Percentiles rank a stretch among this genome's conserved stretches.
These are phyloP conservation scores for Hermanozyma aechmeae DNA, from an alignment of 805 yeast species.

Conservation along the genomic window DNA sequence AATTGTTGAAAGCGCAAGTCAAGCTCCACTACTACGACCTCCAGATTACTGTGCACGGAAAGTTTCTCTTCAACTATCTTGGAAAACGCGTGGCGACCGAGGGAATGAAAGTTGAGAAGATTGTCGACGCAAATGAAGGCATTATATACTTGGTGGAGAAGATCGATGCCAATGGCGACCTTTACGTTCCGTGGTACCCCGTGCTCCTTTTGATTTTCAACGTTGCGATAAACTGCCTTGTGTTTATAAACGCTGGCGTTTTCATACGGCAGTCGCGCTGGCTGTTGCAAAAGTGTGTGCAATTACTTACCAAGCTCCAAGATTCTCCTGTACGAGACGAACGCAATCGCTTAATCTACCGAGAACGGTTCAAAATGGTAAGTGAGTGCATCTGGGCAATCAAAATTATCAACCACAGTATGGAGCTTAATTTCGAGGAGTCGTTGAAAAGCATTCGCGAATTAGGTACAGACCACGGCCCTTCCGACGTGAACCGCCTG, in stretches of 20 bases:
- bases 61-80: slow-evolving; percentile 19
- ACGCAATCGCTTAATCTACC: slow-evolving; percentile 19
- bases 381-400: slow-evolving; percentile 56
- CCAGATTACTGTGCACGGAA: slow-evolving; percentile 26
- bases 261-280: slow-evolving; percentile 14
- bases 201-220: slow-evolving; percentile 35
- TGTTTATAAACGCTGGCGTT: slow-evolving; percentile 35
- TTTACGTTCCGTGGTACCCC: slow-evolving; percentile 45
- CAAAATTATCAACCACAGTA: slow-evolving; percentile 44
- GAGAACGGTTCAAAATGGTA: slow-evolving; percentile 39
- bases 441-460: slow-evolving; percentile 25
- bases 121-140: slow-evolving; percentile 21
- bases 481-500: slow-evolving; percentile 39
- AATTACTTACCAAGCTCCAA: slow-evolving; percentile 13
- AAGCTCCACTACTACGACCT: slow-evolving; percentile 31
- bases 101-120: slow-evolving; percentile 21
- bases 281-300: slow-evolving; percentile 15
- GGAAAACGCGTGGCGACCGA: slow-evolving; percentile 21
- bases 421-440: slow-evolving; percentile 35
- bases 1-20: slow-evolving; percentile 24
- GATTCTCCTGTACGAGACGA: slow-evolving; percentile 22
- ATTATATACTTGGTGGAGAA: slow-evolving; percentile 20
- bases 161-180: slow-evolving; percentile 16
- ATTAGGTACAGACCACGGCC: slow-evolving; percentile 46
- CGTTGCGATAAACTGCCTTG: slow-evolving; percentile 32